Evolutionary conservation across 257 asterid genomes (phyloP), one percentile per base, ranked within the genome.

Genomic region (Fraxinus pennsylvanica): DNA sequence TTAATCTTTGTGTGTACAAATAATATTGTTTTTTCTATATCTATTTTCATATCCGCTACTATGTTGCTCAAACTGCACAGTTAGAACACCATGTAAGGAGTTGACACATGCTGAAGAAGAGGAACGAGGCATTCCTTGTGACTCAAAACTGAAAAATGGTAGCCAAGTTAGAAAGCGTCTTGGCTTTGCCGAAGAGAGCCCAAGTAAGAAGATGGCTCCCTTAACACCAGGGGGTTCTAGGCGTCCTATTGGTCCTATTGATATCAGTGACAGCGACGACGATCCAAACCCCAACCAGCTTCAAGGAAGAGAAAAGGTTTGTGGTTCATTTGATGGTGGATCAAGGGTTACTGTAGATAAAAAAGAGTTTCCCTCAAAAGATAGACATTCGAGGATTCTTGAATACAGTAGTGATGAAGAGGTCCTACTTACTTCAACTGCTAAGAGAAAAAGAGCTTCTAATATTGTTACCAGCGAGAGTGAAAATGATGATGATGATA

Each of bases 191-290:
- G 78, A 65, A 27, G 85, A 73, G 59, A 77, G 79, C 22, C 76
- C 73, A 17, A 73, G 17, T 45, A 84, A 84, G 80, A 86, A 78
- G 76, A 79, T 82, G 39, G 75, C 85, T 80, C 92, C 90, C 22
- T 70, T 82, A 22, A 85, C 91, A 76, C 89, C 91, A 4, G 81
- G 84, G 43, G 78, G 77, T 14, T 65, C 32, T 43, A 43, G 74
- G 32, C 83, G 83, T 59, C 76, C 83, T 54, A 61, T 59, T 74
- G 79, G 39, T 59, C 66, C 85, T 21, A 78, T 88, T 72, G 86
- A 80, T 74, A 78, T 89, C 45, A 76, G 75, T 77, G 95, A 82
- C 78, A 79, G 87, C 4, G 94, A 87, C 67, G 92, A 78, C 38
- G 88, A 87, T 80, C 74, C 68, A 45, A 73, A 76, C 21, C 30